Percentiles rank a stretch among this genome's conserved stretches.
Evolutionary conservation across 1,284 basidiomycete species (phyloP).

Genomic region (Irpex sp.): DNA sequence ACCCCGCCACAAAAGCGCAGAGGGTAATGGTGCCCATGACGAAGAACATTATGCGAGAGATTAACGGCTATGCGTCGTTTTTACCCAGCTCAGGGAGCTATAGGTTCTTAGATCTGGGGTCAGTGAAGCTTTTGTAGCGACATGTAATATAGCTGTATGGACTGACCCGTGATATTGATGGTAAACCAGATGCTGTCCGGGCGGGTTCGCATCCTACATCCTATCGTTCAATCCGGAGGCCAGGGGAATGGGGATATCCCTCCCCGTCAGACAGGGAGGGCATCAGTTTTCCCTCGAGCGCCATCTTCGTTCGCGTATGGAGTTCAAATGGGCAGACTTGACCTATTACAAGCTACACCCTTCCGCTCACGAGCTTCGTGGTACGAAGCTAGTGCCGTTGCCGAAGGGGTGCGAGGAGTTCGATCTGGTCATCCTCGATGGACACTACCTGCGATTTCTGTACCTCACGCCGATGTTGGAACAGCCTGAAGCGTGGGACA

Average conservation of each 20-base stretch:
- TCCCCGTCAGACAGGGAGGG: conserved; percentile 22
- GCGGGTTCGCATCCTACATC: conserved; percentile 31
- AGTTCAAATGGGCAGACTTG: conserved; percentile 24
- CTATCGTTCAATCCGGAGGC: conserved; percentile 24
- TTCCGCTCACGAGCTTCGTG: not conserved
- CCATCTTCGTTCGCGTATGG: conserved; percentile 17
- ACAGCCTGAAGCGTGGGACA: conserved; percentile 9
- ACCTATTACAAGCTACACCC: conserved; percentile 23
- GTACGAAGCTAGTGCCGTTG: conserved; percentile 9
- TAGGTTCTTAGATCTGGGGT: too few species aligned
- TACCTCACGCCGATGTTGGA: conserved; percentile 9
- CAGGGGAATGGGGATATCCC: conserved; percentile 27
- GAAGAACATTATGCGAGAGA: too few species aligned
- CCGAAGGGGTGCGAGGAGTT: conserved; percentile 6
- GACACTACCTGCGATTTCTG: conserved; percentile 27
- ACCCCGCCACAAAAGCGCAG: too few species aligned
- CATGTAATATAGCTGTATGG: too few species aligned
- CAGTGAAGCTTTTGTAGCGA: too few species aligned
- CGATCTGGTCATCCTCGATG: conserved; percentile 31
- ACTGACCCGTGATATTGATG: too few species aligned
- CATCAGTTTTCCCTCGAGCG: conserved; percentile 24
- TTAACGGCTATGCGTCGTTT: too few species aligned
- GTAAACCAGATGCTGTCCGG: conserved; percentile 26
- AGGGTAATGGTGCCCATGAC: too few species aligned
- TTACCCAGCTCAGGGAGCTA: too few species aligned